Percentiles rank a stretch among this genome's conserved stretches.
Conservation (phyloP, 257 asterid genomes). For the Solanum pimpinellifolium region DNA sequence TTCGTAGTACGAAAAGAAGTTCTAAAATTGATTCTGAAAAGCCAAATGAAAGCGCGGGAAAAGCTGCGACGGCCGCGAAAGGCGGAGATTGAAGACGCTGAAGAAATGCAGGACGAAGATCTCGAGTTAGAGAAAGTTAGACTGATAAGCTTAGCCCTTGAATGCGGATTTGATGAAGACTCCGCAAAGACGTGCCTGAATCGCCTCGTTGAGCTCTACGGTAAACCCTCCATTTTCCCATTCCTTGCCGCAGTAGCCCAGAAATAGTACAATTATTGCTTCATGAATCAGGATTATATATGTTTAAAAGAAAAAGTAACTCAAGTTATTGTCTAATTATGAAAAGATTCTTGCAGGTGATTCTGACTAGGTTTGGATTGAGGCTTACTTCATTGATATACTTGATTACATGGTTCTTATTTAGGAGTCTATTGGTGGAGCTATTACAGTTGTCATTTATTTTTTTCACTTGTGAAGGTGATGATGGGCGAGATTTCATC, state of each 20-base stretch:
- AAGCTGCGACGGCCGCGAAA: background rate
- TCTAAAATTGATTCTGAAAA: background rate
- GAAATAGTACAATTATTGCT: background rate
- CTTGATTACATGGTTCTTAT: background rate
- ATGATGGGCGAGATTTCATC: constrained; percentile 76
- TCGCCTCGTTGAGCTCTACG: constrained; percentile 66
- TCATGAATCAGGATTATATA: background rate
- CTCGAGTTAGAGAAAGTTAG: constrained; percentile 66
- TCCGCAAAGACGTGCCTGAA: constrained; percentile 55
- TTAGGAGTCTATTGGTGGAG: background rate
- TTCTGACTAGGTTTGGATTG: background rate
- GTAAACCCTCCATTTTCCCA: constrained; percentile 19
- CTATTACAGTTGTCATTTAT: background rate
- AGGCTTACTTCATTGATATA: background rate
- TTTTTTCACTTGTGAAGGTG: constrained; percentile 37
- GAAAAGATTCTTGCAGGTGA: background rate
- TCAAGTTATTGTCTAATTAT: background rate
- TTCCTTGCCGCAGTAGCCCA: background rate
- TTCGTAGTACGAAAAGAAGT: background rate
- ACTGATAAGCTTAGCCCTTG: constrained; percentile 73
- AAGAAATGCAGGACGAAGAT: constrained; percentile 39
- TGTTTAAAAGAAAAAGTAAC: background rate
- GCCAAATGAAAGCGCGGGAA: constrained; percentile 54
- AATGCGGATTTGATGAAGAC: constrained; percentile 69
- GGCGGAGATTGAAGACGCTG: background rate